Base-by-base conservation (phyloP, 768 basidiomycete species). In the Termitomyces sp. region DNA sequence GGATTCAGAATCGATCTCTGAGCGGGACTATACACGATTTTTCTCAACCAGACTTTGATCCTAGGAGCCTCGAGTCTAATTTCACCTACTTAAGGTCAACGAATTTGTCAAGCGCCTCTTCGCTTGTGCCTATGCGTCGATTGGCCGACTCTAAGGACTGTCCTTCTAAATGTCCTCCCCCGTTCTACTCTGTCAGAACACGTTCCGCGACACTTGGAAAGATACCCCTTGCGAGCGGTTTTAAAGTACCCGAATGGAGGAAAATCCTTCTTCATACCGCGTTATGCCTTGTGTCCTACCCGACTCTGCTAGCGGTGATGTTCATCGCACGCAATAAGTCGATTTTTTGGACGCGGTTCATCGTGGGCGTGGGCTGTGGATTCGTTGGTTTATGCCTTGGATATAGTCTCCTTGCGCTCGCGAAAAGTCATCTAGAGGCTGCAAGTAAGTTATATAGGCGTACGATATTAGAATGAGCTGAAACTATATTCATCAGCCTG, bases 291-390 rank as follows among this genome's bases (percentile, higher is more conserved):
- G 56, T 72, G 2, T 63, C 71, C 14, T 76, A 74, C 50, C 76
- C 75, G 2, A 56, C 71, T 18, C 58, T 76, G 32, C 43, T 74
- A 48, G 43, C 70, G 1, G 69, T 71, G 43, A 67, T 69, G 14
- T 55, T 67, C 0, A 57, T 72, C 2, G 71, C 73, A 1, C 61
- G 59, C 16, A 61, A 67, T n/a, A 66, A 59, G 42, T 61, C 71
- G 3, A 50, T 78, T 5, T 78, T 75, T 52, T 77, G 76, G 76
- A 69, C 75, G 51, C 70, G 76, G 34, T 63, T 72, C n/a, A 59
- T 73, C 3, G 70, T 75, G 8, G 70, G 69, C 16, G 47, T 67
- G n/a, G 74, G 71, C 22, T 73, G 71, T 57, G 69, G 73, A 1
- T 24, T 71, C 7, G 55, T 71, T 22, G 76, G 76, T 8, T 43